A percentile compares a stretch with the other conserved stretches of the same genome.
These are phyloP conservation scores for Podospora tetraspora DNA, from an alignment of 495 filamentous ascomycete species.

Conservation along the genomic window DNA sequence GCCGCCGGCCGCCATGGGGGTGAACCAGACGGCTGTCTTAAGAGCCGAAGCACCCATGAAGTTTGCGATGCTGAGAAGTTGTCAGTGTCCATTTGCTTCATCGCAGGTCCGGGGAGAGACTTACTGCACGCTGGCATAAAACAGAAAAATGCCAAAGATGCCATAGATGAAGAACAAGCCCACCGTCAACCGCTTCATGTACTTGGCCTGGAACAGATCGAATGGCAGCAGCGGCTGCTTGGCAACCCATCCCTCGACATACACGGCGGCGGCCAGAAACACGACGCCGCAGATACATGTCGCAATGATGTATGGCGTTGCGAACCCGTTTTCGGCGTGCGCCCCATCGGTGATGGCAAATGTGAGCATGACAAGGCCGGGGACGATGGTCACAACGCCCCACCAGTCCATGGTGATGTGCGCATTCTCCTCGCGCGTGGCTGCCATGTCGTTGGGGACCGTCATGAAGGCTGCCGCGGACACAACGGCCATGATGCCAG, in stretches of 20 bases:
- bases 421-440: constrained; percentile 37
- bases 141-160: constrained; percentile 66
- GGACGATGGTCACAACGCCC: constrained; percentile 58
- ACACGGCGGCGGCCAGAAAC: constrained; percentile 54
- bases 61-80: constrained; percentile 50
- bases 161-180: constrained; percentile 74
- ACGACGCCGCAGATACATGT: constrained; percentile 56
- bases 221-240: constrained; percentile 66
- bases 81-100: neutral
- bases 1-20: constrained; percentile 71
- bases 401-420: constrained; percentile 48
- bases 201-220: constrained; percentile 67
- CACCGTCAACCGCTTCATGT: constrained; percentile 62
- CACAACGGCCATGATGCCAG: constrained; percentile 42
- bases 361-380: constrained; percentile 64
- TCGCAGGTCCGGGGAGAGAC: constrained; percentile 19
- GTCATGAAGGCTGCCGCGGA: constrained; percentile 53
- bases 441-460: constrained; percentile 59
- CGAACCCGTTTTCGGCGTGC: constrained; percentile 64
- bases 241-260: constrained; percentile 73
- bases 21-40: constrained; percentile 71
- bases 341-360: constrained; percentile 74
- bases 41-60: constrained; percentile 63
- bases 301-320: constrained; percentile 64
- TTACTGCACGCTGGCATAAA: constrained; percentile 77